These are phyloP conservation scores for Globisporangium nodosum DNA, from an alignment of 352 stramenopile genomes.

Conservation along the genomic window DNA sequence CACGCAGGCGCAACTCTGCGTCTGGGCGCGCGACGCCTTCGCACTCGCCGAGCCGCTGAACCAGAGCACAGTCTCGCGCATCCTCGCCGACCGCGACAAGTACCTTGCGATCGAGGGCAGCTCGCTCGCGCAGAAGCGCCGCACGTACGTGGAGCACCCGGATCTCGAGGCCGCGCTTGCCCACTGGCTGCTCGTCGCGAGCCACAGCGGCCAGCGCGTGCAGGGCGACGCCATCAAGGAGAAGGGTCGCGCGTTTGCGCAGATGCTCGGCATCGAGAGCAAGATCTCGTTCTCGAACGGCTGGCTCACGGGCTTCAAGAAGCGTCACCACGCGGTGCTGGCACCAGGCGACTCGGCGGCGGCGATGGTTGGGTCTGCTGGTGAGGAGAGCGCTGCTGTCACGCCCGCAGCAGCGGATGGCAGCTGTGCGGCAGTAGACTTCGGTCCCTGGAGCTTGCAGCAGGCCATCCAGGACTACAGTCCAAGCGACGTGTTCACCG, in stretches of 20 bases:
- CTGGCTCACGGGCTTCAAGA: conserved; percentile 25
- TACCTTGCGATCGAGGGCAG: conserved; percentile 17
- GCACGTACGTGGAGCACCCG: conserved; percentile 17
- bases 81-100: conserved; percentile 21
- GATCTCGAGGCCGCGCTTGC: conserved; percentile 20
- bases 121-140: conserved; percentile 17
- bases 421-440: neutral
- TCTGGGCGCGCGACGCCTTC: conserved; percentile 22
- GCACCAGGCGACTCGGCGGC: neutral
- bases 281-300: conserved; percentile 29
- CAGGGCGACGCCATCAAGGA: conserved; percentile 27
- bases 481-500: conserved; percentile 6
- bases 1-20: conserved; percentile 22
- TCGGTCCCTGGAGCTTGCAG: conserved; percentile 7
- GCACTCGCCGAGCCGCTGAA: conserved; percentile 15
- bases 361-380: neutral
- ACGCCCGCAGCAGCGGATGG: neutral
- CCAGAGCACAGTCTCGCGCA: conserved; percentile 22
- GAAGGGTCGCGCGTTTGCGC: conserved; percentile 18
- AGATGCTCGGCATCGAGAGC: conserved; percentile 16
- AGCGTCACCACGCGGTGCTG: conserved; percentile 16
- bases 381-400: neutral
- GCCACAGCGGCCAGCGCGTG: conserved; percentile 18
- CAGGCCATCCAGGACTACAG: conserved; percentile 8
- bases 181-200: conserved; percentile 23